Base-by-base conservation (phyloP, 139 green algal genomes). In the Pseudopediastrum boryanum region DNA sequence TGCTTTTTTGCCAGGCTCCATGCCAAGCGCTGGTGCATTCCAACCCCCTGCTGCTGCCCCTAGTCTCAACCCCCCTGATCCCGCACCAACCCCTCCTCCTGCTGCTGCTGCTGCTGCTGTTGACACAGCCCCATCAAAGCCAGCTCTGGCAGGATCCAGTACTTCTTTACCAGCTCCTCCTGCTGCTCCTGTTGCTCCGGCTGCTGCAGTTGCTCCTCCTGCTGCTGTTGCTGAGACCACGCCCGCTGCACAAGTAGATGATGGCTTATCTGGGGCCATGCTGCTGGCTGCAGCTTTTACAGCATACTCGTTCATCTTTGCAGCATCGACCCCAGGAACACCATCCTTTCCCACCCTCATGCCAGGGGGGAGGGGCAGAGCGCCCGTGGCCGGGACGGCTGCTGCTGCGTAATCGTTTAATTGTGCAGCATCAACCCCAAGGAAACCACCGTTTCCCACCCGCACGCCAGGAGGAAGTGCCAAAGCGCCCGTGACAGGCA, bases 81-180 rank as follows among this genome's bases (percentile, higher is more conserved):
- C 46, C 13, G 13, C 46, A 56, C 27, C 41, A 52, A 9, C 46
- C 31, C 38, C 41, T 51, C 19, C 36, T 8, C 51, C 23, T 67
- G 44, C 71, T 58, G 54, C 39, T 46, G 59, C 29, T 70, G 59
- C 61, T 44, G 71, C 36, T 44, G 42, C 38, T 58, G 71, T 56
- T 59, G 66, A n/a, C 64, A 23, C 7, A 25, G 39, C 43, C 9
- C 39, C 64, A 56, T n/a, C 36, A 19, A 41, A 7, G 3, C 4
- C 64, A 33, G 62, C 62, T 29, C 36, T 38, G 9, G 3, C 61
- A 50, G 35, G 27, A 12, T 23, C 21, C n/a, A n/a, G n/a, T n/a
- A n/a, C n/a, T n/a, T n/a, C 36, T 39, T 31, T 36, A 27, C 36
- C 9, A 39, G 13, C 23, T 25, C 33, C 13, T 38, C 16, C 12